Conservation (phyloP, 306 rosid species). For the Dalbergia cochinchinensis region DNA sequence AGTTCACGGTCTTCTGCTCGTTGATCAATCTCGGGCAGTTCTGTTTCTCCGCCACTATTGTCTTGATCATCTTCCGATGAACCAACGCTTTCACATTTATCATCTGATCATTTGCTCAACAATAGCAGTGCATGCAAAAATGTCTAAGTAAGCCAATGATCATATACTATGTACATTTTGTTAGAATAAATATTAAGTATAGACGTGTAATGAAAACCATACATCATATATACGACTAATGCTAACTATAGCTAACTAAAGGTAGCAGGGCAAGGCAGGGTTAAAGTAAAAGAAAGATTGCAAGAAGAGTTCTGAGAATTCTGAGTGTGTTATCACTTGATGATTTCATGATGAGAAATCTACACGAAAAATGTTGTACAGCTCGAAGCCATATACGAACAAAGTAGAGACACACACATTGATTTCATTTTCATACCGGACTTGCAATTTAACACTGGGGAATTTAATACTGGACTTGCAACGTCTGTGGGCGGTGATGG, state of each 20-base stretch:
- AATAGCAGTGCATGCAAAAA: not conserved
- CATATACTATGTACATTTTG: not conserved
- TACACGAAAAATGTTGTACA: no score
- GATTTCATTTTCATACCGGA: no score
- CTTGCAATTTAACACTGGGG: no score
- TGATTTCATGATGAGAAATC: no score
- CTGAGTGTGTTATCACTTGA: no score
- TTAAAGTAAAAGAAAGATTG: no score
- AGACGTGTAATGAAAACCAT: not conserved
- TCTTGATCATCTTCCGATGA: slow-evolving; percentile 94
- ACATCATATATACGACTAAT: not conserved
- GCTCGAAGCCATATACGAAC: no score
- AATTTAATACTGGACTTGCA: not conserved
- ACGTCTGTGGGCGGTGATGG: not conserved
- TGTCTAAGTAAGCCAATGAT: not conserved
- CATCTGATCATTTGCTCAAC: slow-evolving; percentile 56
- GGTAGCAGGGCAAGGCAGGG: no score
- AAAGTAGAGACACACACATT: no score
- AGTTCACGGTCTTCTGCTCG: slow-evolving; percentile 94
- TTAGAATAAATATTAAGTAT: not conserved
- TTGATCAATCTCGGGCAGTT: slow-evolving; percentile 83
- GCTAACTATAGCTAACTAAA: no score
- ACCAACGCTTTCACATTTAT: slow-evolving; percentile 74
- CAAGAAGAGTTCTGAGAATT: not conserved
- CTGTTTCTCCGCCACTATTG: slow-evolving; percentile 86